Evolutionary conservation across 805 yeast species (phyloP).

Genomic region (Wickerhamiella hasegawae): DNA sequence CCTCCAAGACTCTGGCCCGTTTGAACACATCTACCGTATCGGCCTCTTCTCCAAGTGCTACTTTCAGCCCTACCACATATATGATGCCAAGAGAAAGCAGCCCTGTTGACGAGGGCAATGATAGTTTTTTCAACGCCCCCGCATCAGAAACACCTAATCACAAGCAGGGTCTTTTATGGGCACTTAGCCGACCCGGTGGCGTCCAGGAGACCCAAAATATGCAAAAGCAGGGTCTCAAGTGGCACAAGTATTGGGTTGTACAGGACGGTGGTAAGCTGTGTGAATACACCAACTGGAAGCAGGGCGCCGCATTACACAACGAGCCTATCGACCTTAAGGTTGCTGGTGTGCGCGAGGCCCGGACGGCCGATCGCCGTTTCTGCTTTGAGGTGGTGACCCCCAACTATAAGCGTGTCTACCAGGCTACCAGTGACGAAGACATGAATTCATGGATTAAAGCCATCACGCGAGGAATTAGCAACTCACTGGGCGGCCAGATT

Average conservation of each 20-base stretch:
- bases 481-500: conserved; percentile 21
- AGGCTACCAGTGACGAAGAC: conserved; percentile 55
- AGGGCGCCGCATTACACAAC: conserved; percentile 42
- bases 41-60: not conserved
- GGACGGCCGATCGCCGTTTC: conserved; percentile 27
- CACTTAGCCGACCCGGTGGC: conserved; percentile 26
- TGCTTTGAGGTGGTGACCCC: conserved; percentile 72
- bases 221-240: conserved; percentile 25
- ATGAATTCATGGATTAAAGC: conserved; percentile 52
- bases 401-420: conserved; percentile 53
- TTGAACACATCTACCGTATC: not conserved
- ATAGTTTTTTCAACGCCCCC: not conserved
- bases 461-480: conserved; percentile 36
- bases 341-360: conserved; percentile 38
- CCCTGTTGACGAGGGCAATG: not conserved
- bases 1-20: not conserved
- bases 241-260: conserved; percentile 87
- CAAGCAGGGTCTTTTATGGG: conserved; percentile 31
- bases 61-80: not conserved
- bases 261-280: conserved; percentile 48
- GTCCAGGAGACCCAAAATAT: conserved; percentile 20
- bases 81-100: not conserved
- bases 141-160: conserved; percentile 8
- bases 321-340: conserved; percentile 57
- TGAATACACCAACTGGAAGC: conserved; percentile 72